Base-by-base conservation (phyloP, 1,139 yeast species). In the Wickerhamomyces sp. region DNA sequence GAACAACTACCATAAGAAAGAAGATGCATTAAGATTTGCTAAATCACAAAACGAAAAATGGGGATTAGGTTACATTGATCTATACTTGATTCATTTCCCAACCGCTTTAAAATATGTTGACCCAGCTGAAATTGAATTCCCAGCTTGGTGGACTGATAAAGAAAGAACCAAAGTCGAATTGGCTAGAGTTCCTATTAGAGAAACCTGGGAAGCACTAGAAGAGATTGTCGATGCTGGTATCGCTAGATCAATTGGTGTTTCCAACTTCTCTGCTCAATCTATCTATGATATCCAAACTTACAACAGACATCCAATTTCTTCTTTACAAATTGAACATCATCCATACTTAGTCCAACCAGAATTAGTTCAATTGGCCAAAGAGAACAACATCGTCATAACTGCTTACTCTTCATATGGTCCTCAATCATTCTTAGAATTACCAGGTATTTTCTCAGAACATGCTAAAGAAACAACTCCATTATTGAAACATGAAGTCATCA, bases 371-470 rank as follows among this genome's bases (percentile, higher is more conserved):
- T 86, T 65, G 56, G 84, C 74, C 46, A 75, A 83, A 59, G 55
- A 65, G 33, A 64, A 76, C 51, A 79, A 74, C 38, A 78, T 87
- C 58, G 83, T 81, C 43, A 69, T 87, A 53, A 83, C 87, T 39
- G 96, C 84, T 25, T 88, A 88, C 71, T 87, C 96, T 8, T 82
- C 95, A n/a, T 84, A 87, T 57, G 92, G 92, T 33, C 89, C 90
- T 25, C 85, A 78, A 60, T 79, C 88, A 9, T 83, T 82, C 61
- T 58, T 81, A 47, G 90, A 83, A 60, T 62, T 82, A 62, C 63
- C 77, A 56, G 37, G 36, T 21, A 28, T 27, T 21, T 40, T 41
- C 29, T 66, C 66, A 45, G 68, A 73, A 36, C 64, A 66, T 44
- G 90, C 86, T 14, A 63, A 69, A 52, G 61, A 67, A 43, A 69